These are phyloP conservation scores for Aureobasidium namibiae DNA, from an alignment of 2,329 filamentous ascomycete genomes.

Conservation along the genomic window DNA sequence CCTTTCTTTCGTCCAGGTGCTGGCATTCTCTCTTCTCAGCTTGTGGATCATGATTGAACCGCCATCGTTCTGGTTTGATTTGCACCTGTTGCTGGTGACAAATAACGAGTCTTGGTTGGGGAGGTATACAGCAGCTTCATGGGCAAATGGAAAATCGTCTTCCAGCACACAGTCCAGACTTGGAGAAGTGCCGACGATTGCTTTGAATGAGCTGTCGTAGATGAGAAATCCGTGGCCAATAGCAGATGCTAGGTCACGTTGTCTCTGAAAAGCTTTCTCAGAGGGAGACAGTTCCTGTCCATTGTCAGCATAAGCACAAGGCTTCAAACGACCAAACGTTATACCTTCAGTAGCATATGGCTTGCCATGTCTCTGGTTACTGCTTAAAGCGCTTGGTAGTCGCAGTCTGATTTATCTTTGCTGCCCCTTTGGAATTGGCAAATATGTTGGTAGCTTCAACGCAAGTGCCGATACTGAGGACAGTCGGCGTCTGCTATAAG, in stretches of 20 bases:
- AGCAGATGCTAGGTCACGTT: neutral
- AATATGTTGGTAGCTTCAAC: neutral
- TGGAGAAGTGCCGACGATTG: conserved; percentile 20
- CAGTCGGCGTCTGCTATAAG: neutral
- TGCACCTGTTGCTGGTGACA: conserved; percentile 32
- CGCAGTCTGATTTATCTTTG: neutral
- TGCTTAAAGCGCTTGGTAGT: neutral
- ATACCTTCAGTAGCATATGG: neutral
- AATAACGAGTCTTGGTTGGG: conserved; percentile 31
- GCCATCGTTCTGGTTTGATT: conserved; percentile 4
- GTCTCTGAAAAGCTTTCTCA: neutral
- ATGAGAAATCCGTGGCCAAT: conserved; percentile 19
- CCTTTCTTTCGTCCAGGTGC: conserved; percentile 21
- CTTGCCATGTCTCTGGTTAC: neutral
- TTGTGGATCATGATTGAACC: conserved; percentile 22
- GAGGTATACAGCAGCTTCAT: conserved; percentile 32
- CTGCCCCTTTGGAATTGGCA: neutral
- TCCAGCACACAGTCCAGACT: conserved; percentile 18
- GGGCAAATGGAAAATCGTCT: conserved; percentile 24
- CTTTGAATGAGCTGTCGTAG: conserved; percentile 22
- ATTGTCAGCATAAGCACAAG: neutral
- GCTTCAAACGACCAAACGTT: too few species aligned
- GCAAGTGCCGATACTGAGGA: neutral
- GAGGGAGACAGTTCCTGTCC: neutral
- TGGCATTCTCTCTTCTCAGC: conserved; percentile 15